Conservation (phyloP, 352 stramenopile species). For the Halophytophthora polymorphica region DNA sequence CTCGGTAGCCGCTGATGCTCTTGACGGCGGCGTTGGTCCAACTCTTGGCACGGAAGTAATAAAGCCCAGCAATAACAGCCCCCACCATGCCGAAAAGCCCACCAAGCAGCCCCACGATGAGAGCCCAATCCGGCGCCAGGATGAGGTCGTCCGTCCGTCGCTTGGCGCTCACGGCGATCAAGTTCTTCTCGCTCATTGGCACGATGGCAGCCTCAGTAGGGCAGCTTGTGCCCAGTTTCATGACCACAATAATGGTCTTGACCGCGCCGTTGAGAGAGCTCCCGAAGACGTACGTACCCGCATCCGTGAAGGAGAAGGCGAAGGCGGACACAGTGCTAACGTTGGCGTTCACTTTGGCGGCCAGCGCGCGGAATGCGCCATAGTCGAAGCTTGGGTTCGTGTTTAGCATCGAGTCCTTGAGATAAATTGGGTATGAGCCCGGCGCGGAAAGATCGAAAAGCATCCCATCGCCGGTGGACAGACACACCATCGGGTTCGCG, state of each 20-base stretch:
- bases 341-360: conserved; percentile 59
- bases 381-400: conserved; percentile 92
- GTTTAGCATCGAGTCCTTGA: conserved; percentile 95
- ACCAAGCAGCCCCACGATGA: conserved; percentile 75
- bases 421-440: conserved; percentile 88
- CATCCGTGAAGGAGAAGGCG: conserved; percentile 81
- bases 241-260: conserved; percentile 84
- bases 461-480: conserved; percentile 74
- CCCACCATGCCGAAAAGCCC: conserved; percentile 75
- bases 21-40: conserved; percentile 51
- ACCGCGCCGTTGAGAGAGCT: conserved; percentile 67
- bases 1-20: conserved; percentile 38
- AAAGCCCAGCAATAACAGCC: conserved; percentile 70
- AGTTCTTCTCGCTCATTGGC: conserved; percentile 79
- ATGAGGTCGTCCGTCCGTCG: conserved; percentile 77
- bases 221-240: conserved; percentile 66
- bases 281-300: conserved; percentile 89
- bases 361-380: conserved; percentile 75
- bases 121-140: conserved; percentile 83
- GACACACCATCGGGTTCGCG: conserved; percentile 85
- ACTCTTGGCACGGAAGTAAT: conserved; percentile 83
- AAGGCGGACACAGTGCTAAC: conserved; percentile 66
- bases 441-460: conserved; percentile 86
- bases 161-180: conserved; percentile 83
- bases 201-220: conserved; percentile 82